These are phyloP conservation scores for Herpotrichia juniperi DNA, from an alignment of 2,329 filamentous ascomycete genomes.

Conservation along the genomic window DNA sequence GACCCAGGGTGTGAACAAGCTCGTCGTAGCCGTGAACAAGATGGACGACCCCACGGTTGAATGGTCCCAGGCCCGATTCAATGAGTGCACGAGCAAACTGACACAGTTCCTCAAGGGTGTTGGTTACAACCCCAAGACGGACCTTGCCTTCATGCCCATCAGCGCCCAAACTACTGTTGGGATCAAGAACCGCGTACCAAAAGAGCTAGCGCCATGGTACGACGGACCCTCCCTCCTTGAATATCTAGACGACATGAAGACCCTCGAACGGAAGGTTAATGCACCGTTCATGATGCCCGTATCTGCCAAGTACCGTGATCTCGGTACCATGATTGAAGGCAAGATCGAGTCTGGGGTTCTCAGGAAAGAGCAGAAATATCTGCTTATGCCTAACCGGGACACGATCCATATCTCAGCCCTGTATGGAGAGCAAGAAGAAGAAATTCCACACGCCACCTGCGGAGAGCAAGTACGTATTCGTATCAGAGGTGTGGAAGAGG, in stretches of 20 bases:
- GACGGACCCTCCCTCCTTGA: slow-evolving; percentile 89
- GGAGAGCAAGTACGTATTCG: slow-evolving; percentile 95
- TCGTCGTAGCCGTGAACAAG: slow-evolving; percentile 90
- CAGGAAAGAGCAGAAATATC: slow-evolving; percentile 83
- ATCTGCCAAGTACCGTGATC: slow-evolving; percentile 93
- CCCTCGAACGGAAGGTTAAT: slow-evolving; percentile 93
- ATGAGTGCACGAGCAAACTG: slow-evolving; percentile 91
- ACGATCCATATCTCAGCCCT: slow-evolving; percentile 80
- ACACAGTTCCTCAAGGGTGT: slow-evolving; percentile 86
- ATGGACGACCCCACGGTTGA: slow-evolving; percentile 98
- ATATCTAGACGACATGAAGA: slow-evolving; percentile 91
- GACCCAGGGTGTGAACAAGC: slow-evolving; percentile 97
- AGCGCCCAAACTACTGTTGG: slow-evolving; percentile 85
- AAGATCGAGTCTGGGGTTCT: slow-evolving; percentile 95
- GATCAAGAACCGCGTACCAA: slow-evolving; percentile 86
- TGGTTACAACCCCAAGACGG: slow-evolving; percentile 92
- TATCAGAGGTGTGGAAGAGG: slow-evolving; percentile 93
- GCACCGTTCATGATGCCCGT: slow-evolving; percentile 99
- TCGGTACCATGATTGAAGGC: slow-evolving; percentile 97
- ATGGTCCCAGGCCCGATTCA: slow-evolving; percentile 92
- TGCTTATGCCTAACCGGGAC: slow-evolving; percentile 96
- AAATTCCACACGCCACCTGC: slow-evolving; percentile 79
- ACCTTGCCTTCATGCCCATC: slow-evolving; percentile 95
- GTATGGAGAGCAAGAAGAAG: slow-evolving; percentile 96
- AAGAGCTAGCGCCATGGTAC: slow-evolving; percentile 80